Evolutionary conservation across 768 basidiomycete species (phyloP).

Genomic region (Mrakia gelida): DNA sequence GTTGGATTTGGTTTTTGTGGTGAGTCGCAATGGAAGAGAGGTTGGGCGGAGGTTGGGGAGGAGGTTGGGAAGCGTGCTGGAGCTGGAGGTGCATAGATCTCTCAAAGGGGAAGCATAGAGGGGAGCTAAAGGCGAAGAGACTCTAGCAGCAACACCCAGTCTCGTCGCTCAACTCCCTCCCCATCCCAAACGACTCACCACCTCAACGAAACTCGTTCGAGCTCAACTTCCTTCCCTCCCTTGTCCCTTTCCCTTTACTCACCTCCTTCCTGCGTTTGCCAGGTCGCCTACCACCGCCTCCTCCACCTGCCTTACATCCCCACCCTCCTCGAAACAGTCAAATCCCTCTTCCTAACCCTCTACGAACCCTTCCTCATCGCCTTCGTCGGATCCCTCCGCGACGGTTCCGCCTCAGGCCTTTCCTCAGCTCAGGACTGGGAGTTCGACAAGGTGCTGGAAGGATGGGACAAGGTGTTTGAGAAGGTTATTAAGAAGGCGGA

Average conservation of each 20-base stretch:
- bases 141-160: no score
- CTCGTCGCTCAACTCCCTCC: no score
- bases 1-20: slow-evolving; percentile 93
- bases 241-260: not conserved
- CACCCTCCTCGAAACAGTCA: slow-evolving; percentile 20
- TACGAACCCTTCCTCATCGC: slow-evolving; percentile 13
- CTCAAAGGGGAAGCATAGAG: no score
- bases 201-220: not conserved
- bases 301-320: slow-evolving; percentile 30
- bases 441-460: slow-evolving; percentile 64
- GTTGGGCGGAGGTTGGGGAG: no score
- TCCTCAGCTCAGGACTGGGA: slow-evolving; percentile 53
- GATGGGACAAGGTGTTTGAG: slow-evolving; percentile 79
- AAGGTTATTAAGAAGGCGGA: slow-evolving; percentile 55
- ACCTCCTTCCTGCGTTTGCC: not conserved
- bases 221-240: not conserved
- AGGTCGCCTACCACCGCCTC: slow-evolving; percentile 31
- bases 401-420: not conserved
- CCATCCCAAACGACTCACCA: no score
- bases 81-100: no score
- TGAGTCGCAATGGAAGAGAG: slow-evolving; percentile 49
- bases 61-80: not conserved
- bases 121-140: no score
- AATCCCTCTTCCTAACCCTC: slow-evolving; percentile 29
- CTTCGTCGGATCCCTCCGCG: slow-evolving; percentile 18